phyloP scores from a whole-genome alignment of 331 rosid species.

The Dryas integrifolia region DNA sequence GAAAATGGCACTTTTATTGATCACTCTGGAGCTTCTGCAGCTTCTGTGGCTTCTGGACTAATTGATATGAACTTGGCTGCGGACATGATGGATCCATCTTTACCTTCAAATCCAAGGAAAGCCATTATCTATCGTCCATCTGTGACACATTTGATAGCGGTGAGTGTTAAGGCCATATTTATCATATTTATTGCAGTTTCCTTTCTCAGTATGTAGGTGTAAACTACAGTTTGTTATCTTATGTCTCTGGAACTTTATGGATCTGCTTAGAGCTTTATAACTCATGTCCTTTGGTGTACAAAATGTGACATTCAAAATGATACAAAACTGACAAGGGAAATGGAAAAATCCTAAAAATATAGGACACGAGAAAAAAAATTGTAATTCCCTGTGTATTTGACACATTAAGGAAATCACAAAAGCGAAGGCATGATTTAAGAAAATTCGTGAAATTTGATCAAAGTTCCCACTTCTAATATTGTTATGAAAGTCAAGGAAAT shows the following conservation, averaged over 20 bases:
- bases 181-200: conserved; percentile 16
- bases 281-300: background rate
- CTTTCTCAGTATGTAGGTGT: background rate
- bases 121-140: conserved; percentile 87
- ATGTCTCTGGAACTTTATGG: background rate
- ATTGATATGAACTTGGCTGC: conserved; percentile 82
- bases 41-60: conserved; percentile 84
- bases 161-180: conserved; percentile 42
- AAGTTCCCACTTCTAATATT: background rate
- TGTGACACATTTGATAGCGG: conserved; percentile 88
- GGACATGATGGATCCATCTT: conserved; percentile 81
- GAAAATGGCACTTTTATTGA: conserved; percentile 63
- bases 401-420: background rate
- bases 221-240: background rate
- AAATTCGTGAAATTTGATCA: background rate
- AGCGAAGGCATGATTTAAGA: background rate
- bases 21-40: conserved; percentile 82
- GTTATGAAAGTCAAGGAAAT: background rate
- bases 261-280: background rate
- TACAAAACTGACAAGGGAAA: background rate
- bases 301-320: background rate
- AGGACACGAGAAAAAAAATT: background rate
- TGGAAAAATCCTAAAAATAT: background rate
- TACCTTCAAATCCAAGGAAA: conserved; percentile 88
- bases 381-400: background rate